Conservation (phyloP, 345 rosid species). For the Anastatica hierochuntica region DNA sequence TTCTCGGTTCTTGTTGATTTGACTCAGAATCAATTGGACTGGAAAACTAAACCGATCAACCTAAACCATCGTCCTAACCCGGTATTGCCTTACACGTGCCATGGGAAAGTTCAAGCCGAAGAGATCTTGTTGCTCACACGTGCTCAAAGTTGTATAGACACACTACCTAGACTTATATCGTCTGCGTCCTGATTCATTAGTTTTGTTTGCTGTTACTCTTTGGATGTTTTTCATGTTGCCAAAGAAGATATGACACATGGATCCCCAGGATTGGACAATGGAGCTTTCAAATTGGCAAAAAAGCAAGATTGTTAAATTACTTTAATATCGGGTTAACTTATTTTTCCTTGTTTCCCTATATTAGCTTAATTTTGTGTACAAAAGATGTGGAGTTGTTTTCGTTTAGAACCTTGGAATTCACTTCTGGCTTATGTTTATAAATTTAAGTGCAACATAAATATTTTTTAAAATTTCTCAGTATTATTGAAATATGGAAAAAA, state of each 20-base stretch:
- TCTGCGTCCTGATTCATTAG: constrained; percentile 12
- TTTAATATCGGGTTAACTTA: no score
- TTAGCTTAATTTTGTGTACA: no score
- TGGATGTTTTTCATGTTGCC: constrained; percentile 15
- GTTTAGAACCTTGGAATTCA: no score
- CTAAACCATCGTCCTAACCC: constrained; percentile 35
- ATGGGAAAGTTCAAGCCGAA: constrained; percentile 73
- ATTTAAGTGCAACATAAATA: no score
- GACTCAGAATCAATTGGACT: constrained; percentile 11
- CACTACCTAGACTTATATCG: constrained; percentile 27
- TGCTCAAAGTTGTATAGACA: constrained; percentile 38
- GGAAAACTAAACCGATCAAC: constrained; percentile 12
- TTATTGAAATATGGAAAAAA: no score
- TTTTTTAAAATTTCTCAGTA: no score
- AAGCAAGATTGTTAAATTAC: constrained; percentile 15
- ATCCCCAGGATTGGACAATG: constrained; percentile 10
- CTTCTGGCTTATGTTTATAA: no score
- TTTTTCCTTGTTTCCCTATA: no score
- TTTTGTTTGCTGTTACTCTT: constrained; percentile 3
- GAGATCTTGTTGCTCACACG: constrained; percentile 50
- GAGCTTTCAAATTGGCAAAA: constrained; percentile 16
- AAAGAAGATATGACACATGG: constrained; percentile 26
- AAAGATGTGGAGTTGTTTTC: no score
- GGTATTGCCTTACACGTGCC: constrained; percentile 34
- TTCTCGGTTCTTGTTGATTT: constrained; percentile 50